Conservation (phyloP, 2,329 filamentous ascomycete genomes). For the Cadophora luteo-olivacea region DNA sequence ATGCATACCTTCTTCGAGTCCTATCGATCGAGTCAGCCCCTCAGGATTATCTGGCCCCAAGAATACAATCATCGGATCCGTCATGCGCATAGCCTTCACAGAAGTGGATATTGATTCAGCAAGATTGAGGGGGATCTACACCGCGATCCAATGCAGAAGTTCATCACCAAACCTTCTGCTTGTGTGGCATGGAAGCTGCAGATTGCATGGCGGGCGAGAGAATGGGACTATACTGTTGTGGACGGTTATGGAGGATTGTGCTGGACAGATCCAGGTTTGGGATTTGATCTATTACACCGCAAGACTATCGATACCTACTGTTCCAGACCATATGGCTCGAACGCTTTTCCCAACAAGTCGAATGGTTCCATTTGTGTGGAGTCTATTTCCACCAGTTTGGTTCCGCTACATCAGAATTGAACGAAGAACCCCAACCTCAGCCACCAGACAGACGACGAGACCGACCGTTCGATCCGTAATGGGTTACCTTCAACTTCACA, state of each 20-base stretch:
- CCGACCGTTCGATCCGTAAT: no score
- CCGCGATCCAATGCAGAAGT: not conserved
- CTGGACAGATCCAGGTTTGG: not conserved
- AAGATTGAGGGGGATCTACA: not conserved
- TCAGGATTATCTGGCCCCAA: not conserved
- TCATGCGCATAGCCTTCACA: not conserved
- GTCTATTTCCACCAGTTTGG: not conserved
- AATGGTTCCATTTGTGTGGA: not conserved
- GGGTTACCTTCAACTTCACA: no score
- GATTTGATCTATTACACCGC: not conserved
- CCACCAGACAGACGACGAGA: no score
- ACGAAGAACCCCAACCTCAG: not conserved
- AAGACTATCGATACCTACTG: not conserved
- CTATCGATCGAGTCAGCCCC: not conserved
- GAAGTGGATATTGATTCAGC: not conserved
- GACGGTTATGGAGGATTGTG: not conserved
- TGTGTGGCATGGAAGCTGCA: not conserved
- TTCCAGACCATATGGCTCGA: not conserved
- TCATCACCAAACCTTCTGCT: not conserved
- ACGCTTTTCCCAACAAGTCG: not conserved
- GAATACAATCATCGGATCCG: not conserved
- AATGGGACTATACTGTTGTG: not conserved
- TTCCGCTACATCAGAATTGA: not conserved
- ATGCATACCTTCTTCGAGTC: not conserved
- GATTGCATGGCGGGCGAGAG: not conserved